These are phyloP conservation scores for Paramecium primaurelia DNA, from an alignment of 73 alveolate species.

Conservation along the genomic window DNA sequence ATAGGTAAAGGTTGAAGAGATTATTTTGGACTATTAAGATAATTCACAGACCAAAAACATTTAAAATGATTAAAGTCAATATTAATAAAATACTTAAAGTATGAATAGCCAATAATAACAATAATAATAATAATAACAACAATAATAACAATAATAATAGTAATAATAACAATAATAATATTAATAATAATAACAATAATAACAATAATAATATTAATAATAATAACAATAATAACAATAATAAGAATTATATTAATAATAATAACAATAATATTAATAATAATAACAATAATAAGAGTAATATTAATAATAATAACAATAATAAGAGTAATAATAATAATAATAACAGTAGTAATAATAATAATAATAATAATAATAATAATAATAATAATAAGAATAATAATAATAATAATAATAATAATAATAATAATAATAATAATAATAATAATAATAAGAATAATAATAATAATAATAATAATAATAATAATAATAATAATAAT, in stretches of 20 bases:
- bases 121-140: neutral
- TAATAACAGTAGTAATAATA: neutral
- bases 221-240: neutral
- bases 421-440: too few species aligned
- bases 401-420: too few species aligned
- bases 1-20: neutral
- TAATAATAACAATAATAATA: neutral
- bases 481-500: too few species aligned
- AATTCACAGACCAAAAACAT: neutral
- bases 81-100: neutral
- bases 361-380: neutral
- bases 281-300: neutral
- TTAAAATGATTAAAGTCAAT: too few species aligned
- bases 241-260: neutral
- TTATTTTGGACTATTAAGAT: neutral
- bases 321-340: neutral
- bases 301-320: neutral
- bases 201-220: neutral
- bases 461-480: too few species aligned
- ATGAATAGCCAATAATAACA: neutral
- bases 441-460: too few species aligned
- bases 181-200: neutral
- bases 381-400: neutral
- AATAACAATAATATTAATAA: neutral
- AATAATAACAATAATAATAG: neutral